Base-by-base conservation (phyloP, 257 asterid genomes). In the Rauvolfia tetraphylla region DNA sequence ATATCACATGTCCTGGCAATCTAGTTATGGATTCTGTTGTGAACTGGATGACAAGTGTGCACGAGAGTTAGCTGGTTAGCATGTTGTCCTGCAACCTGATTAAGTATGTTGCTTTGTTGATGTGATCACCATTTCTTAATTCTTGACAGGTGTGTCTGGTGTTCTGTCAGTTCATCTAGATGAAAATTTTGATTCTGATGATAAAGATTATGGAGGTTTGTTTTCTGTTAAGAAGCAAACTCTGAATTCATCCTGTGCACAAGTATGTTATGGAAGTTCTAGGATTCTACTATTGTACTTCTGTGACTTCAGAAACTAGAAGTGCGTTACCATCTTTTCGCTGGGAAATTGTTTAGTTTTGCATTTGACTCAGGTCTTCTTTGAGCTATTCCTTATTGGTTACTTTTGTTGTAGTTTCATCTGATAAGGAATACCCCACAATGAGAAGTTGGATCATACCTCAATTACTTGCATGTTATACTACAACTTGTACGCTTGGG, bases 1-100 rank as follows among this genome's bases (percentile, higher is more conserved):
- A 49, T 95, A 91, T 82, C 96, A 92, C 49, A 77, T 87, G 53
- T 91, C 96, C 0, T 91, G 94, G 94, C 83, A 89, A 76, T 85
- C 95, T 57, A 77, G 81, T 82, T 89, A 83, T 72, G 99, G 96
- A 68, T 95, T 95, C 88, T 95, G 98, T 81, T 90, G 99, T 78
- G 93, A 89, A 75, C 83, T 95, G 58, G 97, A 95, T 78, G 90
- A 89, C 46, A 89, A 82, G 75, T 88, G 95, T 72, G 97, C 92
- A 76, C 86, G 67, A 80, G 94, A 91, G 75, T 84, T 95, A 85
- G 85, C 94, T 76, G 98, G 99, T 95, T 23, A 41, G 89, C 25
- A 77, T 83, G 39, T 71, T 82, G 3, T 74, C 1, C 57, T 68
- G 41, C 76, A 33, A 63, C 67, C 5, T 25, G 54, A 38, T 71